Evolutionary conservation across 257 asterid species (phyloP).

Genomic region (Salvia rosmarinus): DNA sequence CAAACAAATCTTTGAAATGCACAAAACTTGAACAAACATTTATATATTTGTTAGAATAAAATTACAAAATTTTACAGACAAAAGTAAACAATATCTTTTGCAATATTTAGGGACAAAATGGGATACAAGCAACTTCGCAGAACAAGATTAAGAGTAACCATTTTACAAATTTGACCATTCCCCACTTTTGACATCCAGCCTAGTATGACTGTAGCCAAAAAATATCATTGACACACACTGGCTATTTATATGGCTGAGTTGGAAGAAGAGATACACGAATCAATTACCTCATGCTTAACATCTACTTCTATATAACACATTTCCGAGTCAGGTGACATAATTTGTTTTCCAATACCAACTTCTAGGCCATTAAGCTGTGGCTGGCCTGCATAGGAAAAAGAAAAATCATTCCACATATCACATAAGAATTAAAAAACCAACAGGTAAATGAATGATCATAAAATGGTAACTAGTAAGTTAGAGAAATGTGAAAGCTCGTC

Average conservation of each 20-base stretch:
- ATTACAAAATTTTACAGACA: neutral
- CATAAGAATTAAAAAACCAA: constrained; percentile 1
- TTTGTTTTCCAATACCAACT: constrained; percentile 41
- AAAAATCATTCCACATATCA: constrained; percentile 25
- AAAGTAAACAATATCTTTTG: neutral
- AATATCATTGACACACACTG: constrained; percentile 8
- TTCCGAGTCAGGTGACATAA: constrained; percentile 36
- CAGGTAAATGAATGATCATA: constrained; percentile 1
- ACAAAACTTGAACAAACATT: constrained; percentile 6
- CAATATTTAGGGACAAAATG: constrained; percentile 4
- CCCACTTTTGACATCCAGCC: neutral
- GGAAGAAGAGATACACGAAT: constrained; percentile 24
- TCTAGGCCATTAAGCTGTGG: constrained; percentile 37
- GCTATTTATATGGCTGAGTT: constrained; percentile 10
- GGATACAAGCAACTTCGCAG: neutral
- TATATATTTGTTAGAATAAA: neutral
- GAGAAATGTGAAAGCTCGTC: constrained; percentile 7
- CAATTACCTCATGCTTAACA: constrained; percentile 56
- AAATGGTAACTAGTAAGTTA: constrained; percentile 3
- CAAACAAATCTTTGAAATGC: constrained; percentile 8
- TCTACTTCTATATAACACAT: constrained; percentile 40
- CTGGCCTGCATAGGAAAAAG: constrained; percentile 43
- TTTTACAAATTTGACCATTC: neutral
- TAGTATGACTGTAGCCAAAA: constrained; percentile 1
- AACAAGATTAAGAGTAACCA: neutral